phyloP scores from a whole-genome alignment of 202 grass and related monocot species.

The Brachypodium distachyon region DNA sequence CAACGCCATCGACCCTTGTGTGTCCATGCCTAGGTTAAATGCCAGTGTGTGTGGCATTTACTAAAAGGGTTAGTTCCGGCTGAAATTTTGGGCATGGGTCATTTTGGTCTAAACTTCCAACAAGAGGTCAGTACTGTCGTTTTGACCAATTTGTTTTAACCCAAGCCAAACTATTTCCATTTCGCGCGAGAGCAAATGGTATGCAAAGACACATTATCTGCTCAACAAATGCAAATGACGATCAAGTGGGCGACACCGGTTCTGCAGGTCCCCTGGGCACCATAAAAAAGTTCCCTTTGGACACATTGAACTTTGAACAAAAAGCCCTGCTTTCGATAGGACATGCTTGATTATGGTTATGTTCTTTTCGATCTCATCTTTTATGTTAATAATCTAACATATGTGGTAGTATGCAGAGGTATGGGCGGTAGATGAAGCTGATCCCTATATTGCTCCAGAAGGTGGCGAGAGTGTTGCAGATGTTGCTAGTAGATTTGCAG shows the following conservation, averaged over 20 bases:
- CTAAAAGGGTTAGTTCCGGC: no score
- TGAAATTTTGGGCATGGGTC: no score
- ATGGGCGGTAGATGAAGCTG: conserved; percentile 69
- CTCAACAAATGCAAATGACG: not conserved
- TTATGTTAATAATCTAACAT: conserved; percentile 6
- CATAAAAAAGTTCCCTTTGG: not conserved
- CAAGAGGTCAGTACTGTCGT: no score
- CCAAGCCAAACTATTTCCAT: not conserved
- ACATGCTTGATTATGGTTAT: not conserved
- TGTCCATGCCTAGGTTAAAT: no score
- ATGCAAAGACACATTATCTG: not conserved
- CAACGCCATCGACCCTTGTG: no score
- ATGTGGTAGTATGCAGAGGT: conserved; percentile 66
- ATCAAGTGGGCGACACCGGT: not conserved
- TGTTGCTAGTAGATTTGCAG: conserved; percentile 60
- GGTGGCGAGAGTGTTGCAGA: conserved; percentile 76
- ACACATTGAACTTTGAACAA: not conserved
- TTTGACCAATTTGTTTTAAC: not conserved
- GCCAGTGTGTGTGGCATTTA: no score
- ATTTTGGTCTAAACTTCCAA: no score
- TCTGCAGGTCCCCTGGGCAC: not conserved
- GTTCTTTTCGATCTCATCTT: not conserved
- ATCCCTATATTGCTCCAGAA: conserved; percentile 58
- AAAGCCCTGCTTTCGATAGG: not conserved
- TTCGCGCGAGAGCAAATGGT: not conserved